Evolutionary conservation across 2,329 filamentous ascomycete genomes (phyloP), one percentile per base, ranked within the genome.

Genomic region (Cordyceps militaris): DNA sequence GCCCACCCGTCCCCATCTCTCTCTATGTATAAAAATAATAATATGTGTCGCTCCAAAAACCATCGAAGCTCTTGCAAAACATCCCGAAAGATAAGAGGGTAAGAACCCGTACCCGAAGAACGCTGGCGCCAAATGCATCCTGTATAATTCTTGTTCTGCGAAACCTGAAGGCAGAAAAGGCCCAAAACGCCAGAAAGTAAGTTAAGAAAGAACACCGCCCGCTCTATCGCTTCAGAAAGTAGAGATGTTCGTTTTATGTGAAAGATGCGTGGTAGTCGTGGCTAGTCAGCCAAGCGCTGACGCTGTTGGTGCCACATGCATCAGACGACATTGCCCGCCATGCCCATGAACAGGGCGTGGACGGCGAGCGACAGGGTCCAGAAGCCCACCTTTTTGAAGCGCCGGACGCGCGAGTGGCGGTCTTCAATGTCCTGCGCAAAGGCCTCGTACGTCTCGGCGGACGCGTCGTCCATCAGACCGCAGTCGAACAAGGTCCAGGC

Each of bases 401-500:
- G 82, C 52, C 93, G 81, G 64, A 91, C 87, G 54, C 91, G 85
- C 63, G 88, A 89, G 70, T 96, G 88, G 65, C 94, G 88, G 72
- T 97, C 88, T 61, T 91, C 86, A 32, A 99, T 91, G 70, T 97
- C 91, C 62, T 85, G 84, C 38, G 91, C 91, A 73, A 99, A 97
- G 0, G 94, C 94, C 65, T 93, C 85, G 70, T 99, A 99, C 54
- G 91, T 91, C 80, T 97, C 94, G 62, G 88, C 90, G 7, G 89
- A 93, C 61, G 96, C 76, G 72, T 99, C 94, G 66, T 96, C 90
- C 87, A 97, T 91, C 55, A 99, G 76, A 1, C 91, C 92, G 66
- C 89, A 94, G 72, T 99, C 94, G 69, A 89, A 97, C 28, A 95
- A 81, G 3, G 92, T 93, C 94, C 94, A 97, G 64, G 88, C 89